Evolutionary conservation across 257 asterid species (phyloP), one percentile per base, ranked within the genome.

Genomic region (Solanum pennellii): DNA sequence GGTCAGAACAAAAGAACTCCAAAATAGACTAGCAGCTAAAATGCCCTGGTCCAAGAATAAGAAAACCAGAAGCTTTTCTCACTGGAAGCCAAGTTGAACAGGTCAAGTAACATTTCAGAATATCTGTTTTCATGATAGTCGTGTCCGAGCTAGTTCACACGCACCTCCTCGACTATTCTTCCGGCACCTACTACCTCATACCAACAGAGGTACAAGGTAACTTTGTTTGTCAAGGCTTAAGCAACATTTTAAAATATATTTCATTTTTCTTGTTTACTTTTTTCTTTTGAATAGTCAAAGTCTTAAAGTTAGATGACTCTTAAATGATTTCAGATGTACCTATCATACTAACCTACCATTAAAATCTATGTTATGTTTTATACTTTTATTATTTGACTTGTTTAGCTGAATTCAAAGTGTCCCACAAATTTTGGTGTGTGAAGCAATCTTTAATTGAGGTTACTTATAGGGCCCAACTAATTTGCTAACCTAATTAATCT

Each of bases 401-500:
- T 18, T 16, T 49, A 11, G 8, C 42, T 79, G 20, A 18, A 49
- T 49, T 7, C 69, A 21, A 82, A 29, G 44, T 47, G 85, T 18
- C 31, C 85, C 69, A 82, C 71, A 49, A 49, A 18, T 82, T 49
- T 82, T 31, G 69, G 27, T 31, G 69, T 8, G 68, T 49, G 45
- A 82, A 82, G 69, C 69, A 49, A 49, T 49, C 85, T 29, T 41
- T 49, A 27, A 29, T 80, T 79, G 27, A 79, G 42, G 66, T 45
- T 74, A 76, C 83, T 41, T 41, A n/a, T 16, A 86, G 44, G 82
- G 6, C 31, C 33, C 60, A 37, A 52, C 21, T 14, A 87, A 86
- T 86, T 90, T 80, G 91, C 82, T 89, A 91, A 91, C 94, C 93
- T 90, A 93, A 93, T 83, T 68, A 87, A 93, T 89, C 92, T 86